These are phyloP conservation scores for Bromus sterilis DNA, from an alignment of 176 grass and related monocot genomes.

Conservation along the genomic window DNA sequence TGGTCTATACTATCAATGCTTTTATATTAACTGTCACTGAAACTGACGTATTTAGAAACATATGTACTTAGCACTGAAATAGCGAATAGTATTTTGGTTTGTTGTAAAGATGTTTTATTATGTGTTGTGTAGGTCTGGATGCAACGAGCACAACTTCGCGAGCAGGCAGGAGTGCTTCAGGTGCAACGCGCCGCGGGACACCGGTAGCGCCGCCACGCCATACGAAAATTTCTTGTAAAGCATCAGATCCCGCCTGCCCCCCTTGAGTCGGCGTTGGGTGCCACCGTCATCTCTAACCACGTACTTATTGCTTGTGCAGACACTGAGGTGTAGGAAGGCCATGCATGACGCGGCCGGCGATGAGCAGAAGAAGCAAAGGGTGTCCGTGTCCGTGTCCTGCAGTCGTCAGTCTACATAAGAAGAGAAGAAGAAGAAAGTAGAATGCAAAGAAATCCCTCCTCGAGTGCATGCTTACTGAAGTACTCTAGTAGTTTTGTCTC, in stretches of 20 bases:
- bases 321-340: slow-evolving; percentile 56
- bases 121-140: slow-evolving; percentile 57
- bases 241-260: background rate
- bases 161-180: slow-evolving; percentile 94
- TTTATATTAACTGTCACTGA: too few relatives aligned
- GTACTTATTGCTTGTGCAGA: slow-evolving; percentile 25
- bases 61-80: too few relatives aligned
- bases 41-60: too few relatives aligned
- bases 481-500: slow-evolving; percentile 60
- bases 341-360: background rate
- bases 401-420: slow-evolving; percentile 20
- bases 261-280: background rate
- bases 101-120: background rate
- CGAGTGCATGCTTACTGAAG: slow-evolving; percentile 29
- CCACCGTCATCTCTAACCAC: background rate
- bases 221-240: slow-evolving; percentile 44
- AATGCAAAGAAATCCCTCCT: slow-evolving; percentile 37
- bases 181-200: slow-evolving; percentile 88
- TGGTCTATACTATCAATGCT: too few relatives aligned
- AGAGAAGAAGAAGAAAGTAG: slow-evolving; percentile 26
- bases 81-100: background rate
- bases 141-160: slow-evolving; percentile 99
- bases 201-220: slow-evolving; percentile 55
- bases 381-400: background rate
- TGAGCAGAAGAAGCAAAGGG: slow-evolving; percentile 17